Conservation (phyloP, 176 grass and related monocot genomes). For the Triticum timopheevii region DNA sequence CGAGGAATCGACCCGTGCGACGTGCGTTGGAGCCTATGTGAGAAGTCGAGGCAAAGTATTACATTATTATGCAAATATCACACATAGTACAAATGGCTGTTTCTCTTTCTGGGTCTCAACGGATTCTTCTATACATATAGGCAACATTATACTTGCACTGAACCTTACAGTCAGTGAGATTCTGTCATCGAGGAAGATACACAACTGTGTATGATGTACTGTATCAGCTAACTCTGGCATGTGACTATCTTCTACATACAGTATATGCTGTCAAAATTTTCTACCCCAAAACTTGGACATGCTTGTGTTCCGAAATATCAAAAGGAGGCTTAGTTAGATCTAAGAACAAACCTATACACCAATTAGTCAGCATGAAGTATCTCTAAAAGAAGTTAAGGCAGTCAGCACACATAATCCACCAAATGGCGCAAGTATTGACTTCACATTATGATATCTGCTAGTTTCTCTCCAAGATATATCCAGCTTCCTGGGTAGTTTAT, state of each 20-base stretch:
- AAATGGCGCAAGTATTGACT: not conserved
- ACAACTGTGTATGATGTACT: not conserved
- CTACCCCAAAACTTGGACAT: slow-evolving; percentile 31
- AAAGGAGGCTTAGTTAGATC: not conserved
- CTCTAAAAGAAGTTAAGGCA: not conserved
- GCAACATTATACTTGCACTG: slow-evolving; percentile 14
- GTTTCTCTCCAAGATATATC: slow-evolving; percentile 7
- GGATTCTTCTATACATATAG: not conserved
- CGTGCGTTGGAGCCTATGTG: too few relatives aligned
- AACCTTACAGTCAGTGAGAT: not conserved
- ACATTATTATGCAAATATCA: too few relatives aligned
- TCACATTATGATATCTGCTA: not conserved
- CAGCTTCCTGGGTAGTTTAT: not conserved
- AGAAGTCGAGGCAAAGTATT: too few relatives aligned
- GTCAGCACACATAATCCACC: slow-evolving; percentile 5
- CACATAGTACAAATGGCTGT: not conserved
- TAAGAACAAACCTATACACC: slow-evolving; percentile 9
- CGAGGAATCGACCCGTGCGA: too few relatives aligned
- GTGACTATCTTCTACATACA: slow-evolving; percentile 27
- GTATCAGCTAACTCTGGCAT: slow-evolving; percentile 12
- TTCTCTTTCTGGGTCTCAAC: not conserved
- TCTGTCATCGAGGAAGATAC: not conserved
- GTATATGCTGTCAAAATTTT: slow-evolving; percentile 24
- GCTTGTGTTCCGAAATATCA: not conserved
- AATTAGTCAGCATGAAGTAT: slow-evolving; percentile 4